Percentiles rank a stretch among this genome's conserved stretches.
Conservation (phyloP, 2,329 filamentous ascomycete genomes). For the Teratosphaeria destructans region DNA sequence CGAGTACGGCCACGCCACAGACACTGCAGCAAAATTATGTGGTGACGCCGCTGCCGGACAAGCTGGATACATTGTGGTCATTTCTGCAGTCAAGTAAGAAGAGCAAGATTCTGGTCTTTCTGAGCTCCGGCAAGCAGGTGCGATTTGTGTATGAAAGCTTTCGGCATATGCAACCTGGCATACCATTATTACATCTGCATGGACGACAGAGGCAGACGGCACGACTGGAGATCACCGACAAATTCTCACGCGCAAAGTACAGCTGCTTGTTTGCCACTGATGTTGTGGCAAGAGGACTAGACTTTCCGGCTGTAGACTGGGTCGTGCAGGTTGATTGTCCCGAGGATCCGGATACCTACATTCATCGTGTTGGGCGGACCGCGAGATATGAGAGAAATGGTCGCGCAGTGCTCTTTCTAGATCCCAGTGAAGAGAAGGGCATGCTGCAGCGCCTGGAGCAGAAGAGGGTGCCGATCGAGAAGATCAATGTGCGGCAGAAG, state of each 20-base stretch:
- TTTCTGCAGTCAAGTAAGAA: constrained; percentile 89
- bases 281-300: constrained; percentile 83
- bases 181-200: constrained; percentile 83
- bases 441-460: constrained; percentile 77
- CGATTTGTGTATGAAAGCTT: constrained; percentile 92
- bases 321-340: constrained; percentile 98
- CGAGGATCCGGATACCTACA: constrained; percentile 94
- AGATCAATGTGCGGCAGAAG: constrained; percentile 75
- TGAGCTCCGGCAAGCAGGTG: constrained; percentile 93
- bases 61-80: constrained; percentile 83
- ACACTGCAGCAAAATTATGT: constrained; percentile 87
- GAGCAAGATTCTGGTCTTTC: constrained; percentile 87
- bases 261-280: constrained; percentile 92
- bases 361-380: constrained; percentile 88
- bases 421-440: constrained; percentile 84
- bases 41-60: constrained; percentile 72
- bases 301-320: constrained; percentile 96
- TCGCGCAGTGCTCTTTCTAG: constrained; percentile 78
- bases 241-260: constrained; percentile 70
- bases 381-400: constrained; percentile 87
- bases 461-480: constrained; percentile 81
- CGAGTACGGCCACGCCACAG: constrained; percentile 67
- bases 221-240: constrained; percentile 73
- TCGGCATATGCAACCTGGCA: constrained; percentile 85
- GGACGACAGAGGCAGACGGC: constrained; percentile 88